These are phyloP conservation scores for Picochlorum sp. DNA, from an alignment of 139 green algal genomes.

Conservation along the genomic window DNA sequence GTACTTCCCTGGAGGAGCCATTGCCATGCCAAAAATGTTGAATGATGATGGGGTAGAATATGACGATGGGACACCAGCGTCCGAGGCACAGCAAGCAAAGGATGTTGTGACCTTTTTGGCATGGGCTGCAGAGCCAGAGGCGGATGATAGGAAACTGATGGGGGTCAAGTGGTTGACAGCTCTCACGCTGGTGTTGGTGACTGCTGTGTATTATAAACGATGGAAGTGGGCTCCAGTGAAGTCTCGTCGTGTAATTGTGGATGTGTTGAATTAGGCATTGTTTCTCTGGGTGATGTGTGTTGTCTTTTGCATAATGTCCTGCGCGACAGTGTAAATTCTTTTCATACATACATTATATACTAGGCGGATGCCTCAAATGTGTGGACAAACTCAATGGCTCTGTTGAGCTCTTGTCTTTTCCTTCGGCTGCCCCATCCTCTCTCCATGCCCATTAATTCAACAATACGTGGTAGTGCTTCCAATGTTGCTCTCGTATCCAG, in stretches of 20 bases:
- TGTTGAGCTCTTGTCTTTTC: constrained; percentile 33
- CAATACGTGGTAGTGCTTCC: constrained; percentile 61
- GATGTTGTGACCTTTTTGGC: constrained; percentile 88
- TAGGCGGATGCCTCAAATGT: constrained; percentile 44
- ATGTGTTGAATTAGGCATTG: constrained; percentile 82
- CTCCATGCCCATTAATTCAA: constrained; percentile 65
- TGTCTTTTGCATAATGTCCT: neutral
- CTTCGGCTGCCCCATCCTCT: constrained; percentile 48
- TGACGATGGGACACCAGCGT: constrained; percentile 91
- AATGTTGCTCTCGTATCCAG: constrained; percentile 70
- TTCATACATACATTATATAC: neutral
- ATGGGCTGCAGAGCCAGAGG: constrained; percentile 86
- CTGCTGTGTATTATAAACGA: constrained; percentile 95
- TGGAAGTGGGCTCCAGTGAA: constrained; percentile 95
- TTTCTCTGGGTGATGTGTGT: neutral
- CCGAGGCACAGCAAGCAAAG: constrained; percentile 92
- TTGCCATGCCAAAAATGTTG: constrained; percentile 99
- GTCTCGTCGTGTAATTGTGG: constrained; percentile 82
- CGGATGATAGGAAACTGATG: constrained; percentile 96
- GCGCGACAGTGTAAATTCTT: neutral
- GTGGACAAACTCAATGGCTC: constrained; percentile 44
- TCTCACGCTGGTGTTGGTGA: constrained; percentile 66
- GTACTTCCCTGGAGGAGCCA: constrained; percentile 98
- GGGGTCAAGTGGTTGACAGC: constrained; percentile 92
- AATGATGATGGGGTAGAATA: constrained; percentile 96